Evolutionary conservation across 208 protist genomes (phyloP), one percentile per base, ranked within the genome.

Genomic region (Crithidia brevicula): DNA sequence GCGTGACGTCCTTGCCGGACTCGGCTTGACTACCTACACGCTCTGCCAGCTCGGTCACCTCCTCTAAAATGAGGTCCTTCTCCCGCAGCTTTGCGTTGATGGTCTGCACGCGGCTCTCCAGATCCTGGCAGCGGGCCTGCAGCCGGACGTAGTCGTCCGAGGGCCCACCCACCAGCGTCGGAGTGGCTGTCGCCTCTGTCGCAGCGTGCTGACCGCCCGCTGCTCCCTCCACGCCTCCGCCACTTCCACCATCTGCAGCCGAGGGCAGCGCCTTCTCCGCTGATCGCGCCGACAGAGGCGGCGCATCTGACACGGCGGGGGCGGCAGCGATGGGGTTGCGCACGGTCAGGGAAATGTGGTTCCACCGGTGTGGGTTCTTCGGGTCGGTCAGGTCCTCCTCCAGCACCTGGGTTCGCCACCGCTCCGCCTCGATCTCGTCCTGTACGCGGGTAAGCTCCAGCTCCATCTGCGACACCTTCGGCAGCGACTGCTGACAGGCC

Each of bases 1-100:
- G 82, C n/a, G 96, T 97, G 66, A 93, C 80, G n/a, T 97, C 89
- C 36, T 87, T 82, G 13, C 93, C 93, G 9, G 82, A 79, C 40
- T 92, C 79, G 11, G 97, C 97, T 64, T 98, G 85, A 18, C 68
- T 67, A 9, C 89, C 78, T 13, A 98, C 81, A 28, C 93, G 76
- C 63, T 97, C 84, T 11, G 93, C 86, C 36, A 98, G 79, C 65
- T 94, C 90, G 22, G 84, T 92, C 20, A 99, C 93, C 69, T 98
- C 97, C 36, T 97, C 94, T 10, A 98, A 66, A 58, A 99, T 96
- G 13, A 99, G 88, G 36, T 98, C 89, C 83, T 98, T 98, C 77
- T 99, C 98, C 25, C 98, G 86, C 51, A 99, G 88, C 81, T 96
- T 88, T 58, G 97, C 95, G 68, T 98, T 96, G 66, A 98, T 85